Evolutionary conservation across 192 early-diverging fungal genomes (phyloP), one percentile per base, ranked within the genome.

Genomic region (Obelidium mucronatum): DNA sequence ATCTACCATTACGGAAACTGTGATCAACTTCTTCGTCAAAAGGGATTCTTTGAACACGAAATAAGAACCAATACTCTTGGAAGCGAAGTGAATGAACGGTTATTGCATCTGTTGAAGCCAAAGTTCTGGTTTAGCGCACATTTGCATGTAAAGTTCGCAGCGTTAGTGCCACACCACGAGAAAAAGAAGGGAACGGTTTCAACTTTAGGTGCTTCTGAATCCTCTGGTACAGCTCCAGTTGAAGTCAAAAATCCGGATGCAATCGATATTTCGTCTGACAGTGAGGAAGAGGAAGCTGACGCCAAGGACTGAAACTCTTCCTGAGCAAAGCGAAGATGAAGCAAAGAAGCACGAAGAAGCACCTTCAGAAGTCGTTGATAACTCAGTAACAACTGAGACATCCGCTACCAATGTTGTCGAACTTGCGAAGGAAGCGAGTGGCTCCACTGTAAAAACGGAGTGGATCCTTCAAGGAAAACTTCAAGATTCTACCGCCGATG

Each of bases 91-190:
- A 90, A 87, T 65, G 90, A 94, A 48, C 39, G 90, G 52, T 80
- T 99, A 30, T 64, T 99, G 58, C 83, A 88, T 56, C 78, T 86
- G 34, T 71, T 99, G 59, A 85, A 90, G 60, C 98, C 98, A 13
- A 79, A 81, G 4, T 94, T 90, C 82, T 99, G 98, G 98, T 97
- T 98, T 74, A 81, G 94, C 4, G 97, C 97, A 1, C 98, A 99
- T 80, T 78, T 98, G 69, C 98, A 99, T 78, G 94, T 97, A 28
- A 90, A 93, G 34, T 99, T 91, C 78, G 83, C 91, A 33, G 96
- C 97, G 0, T 31, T 90, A 0, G 87, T 94, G 22, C 24, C 80
- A 30, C 89, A 88, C 67, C 76, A 76, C 31, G 30, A 53, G 15
- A 62, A 35, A 36, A 34, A 37, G 15, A 64, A 79, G 28, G 44